phyloP scores from a whole-genome alignment of 805 yeast genomes.

The Candida oleophila region DNA sequence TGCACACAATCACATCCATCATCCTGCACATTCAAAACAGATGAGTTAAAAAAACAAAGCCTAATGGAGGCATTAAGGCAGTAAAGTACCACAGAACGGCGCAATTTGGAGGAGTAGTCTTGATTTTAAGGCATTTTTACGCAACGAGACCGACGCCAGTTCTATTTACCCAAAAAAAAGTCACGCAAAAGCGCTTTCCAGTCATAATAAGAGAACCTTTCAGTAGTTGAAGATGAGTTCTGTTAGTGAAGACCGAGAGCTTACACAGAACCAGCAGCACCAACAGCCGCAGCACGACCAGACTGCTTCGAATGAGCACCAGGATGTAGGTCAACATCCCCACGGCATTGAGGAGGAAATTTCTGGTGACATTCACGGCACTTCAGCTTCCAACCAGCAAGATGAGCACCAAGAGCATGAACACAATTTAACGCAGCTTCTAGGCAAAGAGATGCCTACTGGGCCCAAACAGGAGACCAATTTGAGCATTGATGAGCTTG shows the following conservation, averaged over 20 bases:
- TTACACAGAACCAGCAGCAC: not conserved
- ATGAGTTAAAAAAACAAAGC: not conserved
- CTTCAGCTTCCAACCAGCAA: not conserved
- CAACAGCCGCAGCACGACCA: not conserved
- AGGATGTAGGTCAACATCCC: not conserved
- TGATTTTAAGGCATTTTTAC: too few species aligned
- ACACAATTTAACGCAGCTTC: slow-evolving; percentile 3
- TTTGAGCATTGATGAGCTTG: slow-evolving; percentile 13
- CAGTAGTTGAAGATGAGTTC: too few species aligned
- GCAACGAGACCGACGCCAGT: too few species aligned
- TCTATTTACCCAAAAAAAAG: too few species aligned
- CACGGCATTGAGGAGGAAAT: not conserved
- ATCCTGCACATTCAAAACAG: not conserved
- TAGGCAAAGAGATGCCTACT: not conserved
- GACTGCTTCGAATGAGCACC: not conserved
- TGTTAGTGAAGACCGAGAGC: too few species aligned
- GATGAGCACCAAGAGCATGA: slow-evolving; percentile 1
- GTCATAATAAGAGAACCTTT: too few species aligned
- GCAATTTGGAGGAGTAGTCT: too few species aligned
- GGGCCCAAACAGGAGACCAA: slow-evolving; percentile 3
- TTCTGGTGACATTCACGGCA: not conserved
- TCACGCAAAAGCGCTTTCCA: too few species aligned
- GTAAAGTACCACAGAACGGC: not conserved
- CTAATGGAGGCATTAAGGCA: not conserved
- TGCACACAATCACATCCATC: not conserved